These are phyloP conservation scores for Papiliotrema flavescens DNA, from an alignment of 1,284 basidiomycete species.

Conservation along the genomic window DNA sequence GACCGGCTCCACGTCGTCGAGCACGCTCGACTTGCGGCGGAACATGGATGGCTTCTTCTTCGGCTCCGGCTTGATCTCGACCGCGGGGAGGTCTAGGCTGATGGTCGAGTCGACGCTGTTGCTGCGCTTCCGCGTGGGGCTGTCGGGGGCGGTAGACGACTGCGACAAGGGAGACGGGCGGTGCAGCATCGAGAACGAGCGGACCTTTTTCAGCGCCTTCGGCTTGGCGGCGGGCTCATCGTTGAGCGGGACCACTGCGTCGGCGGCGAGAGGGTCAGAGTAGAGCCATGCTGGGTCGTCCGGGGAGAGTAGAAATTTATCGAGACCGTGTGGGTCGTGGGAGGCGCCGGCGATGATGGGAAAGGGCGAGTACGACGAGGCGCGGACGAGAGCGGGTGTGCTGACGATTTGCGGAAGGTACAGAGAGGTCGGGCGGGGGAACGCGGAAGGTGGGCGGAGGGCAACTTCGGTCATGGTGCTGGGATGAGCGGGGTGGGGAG, in stretches of 20 bases:
- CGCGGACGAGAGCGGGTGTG: conserved; percentile 15
- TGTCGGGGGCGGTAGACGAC: conserved; percentile 9
- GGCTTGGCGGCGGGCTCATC: background rate
- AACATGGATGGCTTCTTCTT: conserved; percentile 12
- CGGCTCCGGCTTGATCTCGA: background rate
- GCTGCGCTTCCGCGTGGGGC: conserved; percentile 7
- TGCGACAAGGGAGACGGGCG: conserved; percentile 20
- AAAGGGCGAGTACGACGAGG: conserved; percentile 42
- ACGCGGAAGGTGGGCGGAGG: conserved; percentile 7
- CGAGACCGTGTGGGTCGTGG: conserved; percentile 38
- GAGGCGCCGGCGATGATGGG: conserved; percentile 29
- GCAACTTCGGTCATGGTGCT: conserved; percentile 16
- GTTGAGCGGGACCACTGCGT: background rate
- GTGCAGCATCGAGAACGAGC: conserved; percentile 10
- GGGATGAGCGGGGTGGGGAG: conserved; percentile 1
- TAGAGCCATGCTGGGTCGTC: conserved; percentile 36
- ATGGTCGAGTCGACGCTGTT: conserved; percentile 9
- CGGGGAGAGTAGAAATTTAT: conserved; percentile 40
- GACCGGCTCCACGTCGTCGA: too few relatives aligned
- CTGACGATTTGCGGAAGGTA: conserved; percentile 13
- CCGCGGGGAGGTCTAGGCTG: too few relatives aligned
- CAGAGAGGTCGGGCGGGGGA: conserved; percentile 26
- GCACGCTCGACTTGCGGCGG: conserved; percentile 6
- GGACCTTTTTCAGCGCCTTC: conserved; percentile 2
- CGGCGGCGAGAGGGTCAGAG: conserved; percentile 20